Base-by-base conservation (phyloP, 495 filamentous ascomycete species). In the Neurospora sp. region DNA sequence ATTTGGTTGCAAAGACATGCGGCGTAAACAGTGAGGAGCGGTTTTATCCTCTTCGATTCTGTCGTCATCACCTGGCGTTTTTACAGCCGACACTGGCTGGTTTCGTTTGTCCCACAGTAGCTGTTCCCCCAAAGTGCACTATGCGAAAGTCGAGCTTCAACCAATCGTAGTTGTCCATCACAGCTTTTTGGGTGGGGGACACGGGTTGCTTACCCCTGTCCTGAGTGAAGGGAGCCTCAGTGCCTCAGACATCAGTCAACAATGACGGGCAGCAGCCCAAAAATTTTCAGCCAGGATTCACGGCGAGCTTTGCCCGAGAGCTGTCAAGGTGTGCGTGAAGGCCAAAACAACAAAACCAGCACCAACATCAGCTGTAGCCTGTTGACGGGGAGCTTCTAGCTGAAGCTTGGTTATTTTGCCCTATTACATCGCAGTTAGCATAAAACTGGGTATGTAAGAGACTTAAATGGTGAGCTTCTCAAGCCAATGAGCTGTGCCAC, bases 201-300 rank as follows among this genome's bases (percentile, higher is more conserved):
- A 66, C 54, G 54, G 54, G 54, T 66, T 66, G 54, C 28, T 66
- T 66, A 66, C 28, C 54, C 54, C 54, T 34, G 54, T 66, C 54
- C 31, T 17, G 28, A 66, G 54, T 66, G 28, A 74, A 70, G 69
- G 42, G 79, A 81, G 77, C 76, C 78, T 79, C 79, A 75, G 45
- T 76, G 76, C 79, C 78, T 78, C 77, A 81, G 77, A 80, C 78
- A 80, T 76, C 78, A 28, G 48, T 59, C 48, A 28, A 59, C n/a
- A 59, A 59, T 59, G 48, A 21, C 21, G 48, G 48, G 28, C 54
- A 79, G n/a, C 38, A 69, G 40, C 71, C 71, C 75, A 76, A 77
- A 81, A 79, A 77, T 74, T 81, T 81, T 79, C 77, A 72, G 54
- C 54, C 54, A 34, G 28, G 28, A 34, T 34, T 62, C 54, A 31